Evolutionary conservation across 306 rosid genomes (phyloP).

Genomic region (Vigna trinervia): DNA sequence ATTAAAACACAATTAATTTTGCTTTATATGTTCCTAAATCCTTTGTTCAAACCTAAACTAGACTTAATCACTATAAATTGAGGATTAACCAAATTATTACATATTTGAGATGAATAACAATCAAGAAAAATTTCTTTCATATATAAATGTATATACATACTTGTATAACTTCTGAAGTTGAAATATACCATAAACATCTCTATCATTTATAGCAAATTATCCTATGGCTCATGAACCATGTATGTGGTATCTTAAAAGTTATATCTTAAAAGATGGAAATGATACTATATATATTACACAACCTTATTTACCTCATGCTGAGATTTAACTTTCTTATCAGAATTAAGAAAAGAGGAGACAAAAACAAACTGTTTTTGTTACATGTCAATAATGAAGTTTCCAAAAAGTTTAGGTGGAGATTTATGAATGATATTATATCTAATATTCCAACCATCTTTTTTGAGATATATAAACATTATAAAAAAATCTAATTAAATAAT

Average conservation of each 20-base stretch:
- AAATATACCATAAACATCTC: neutral
- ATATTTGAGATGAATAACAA: too few relatives aligned
- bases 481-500: too few relatives aligned
- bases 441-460: neutral
- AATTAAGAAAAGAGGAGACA: neutral
- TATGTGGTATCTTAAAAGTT: neutral
- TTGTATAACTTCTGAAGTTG: neutral
- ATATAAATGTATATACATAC: too few relatives aligned
- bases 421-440: conserved; percentile 9
- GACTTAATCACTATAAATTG: too few relatives aligned
- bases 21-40: too few relatives aligned
- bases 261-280: neutral
- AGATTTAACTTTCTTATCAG: neutral
- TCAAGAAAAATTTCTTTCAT: too few relatives aligned
- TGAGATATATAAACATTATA: neutral
- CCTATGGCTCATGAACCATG: neutral
- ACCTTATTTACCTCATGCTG: neutral
- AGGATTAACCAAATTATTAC: too few relatives aligned
- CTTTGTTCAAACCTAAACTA: too few relatives aligned
- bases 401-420: conserved; percentile 1
- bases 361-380: neutral
- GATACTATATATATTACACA: neutral
- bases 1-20: too few relatives aligned
- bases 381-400: conserved; percentile 2
- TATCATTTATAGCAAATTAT: neutral